Percentiles rank a stretch among this genome's conserved stretches.
Evolutionary conservation across 169 alveolate species (phyloP).

Genomic region (Plasmodium billcollinsi): DNA sequence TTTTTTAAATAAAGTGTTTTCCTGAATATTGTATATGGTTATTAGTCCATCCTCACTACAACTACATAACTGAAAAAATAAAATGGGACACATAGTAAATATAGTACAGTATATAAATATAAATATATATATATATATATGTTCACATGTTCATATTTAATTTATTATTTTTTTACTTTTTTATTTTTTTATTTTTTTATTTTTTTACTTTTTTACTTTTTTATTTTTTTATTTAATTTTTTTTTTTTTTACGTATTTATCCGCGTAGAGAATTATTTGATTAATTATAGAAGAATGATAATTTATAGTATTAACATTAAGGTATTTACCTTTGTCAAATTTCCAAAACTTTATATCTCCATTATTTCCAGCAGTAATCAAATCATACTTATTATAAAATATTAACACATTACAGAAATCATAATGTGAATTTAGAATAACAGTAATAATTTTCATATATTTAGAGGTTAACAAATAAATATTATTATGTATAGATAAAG

Average conservation of each 20-base stretch:
- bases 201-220: not conserved
- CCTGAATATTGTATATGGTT: constrained; percentile 42
- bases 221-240: not conserved
- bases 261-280: constrained; percentile 46
- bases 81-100: not conserved
- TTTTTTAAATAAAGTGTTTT: constrained; percentile 24
- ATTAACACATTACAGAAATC: constrained; percentile 40
- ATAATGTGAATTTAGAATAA: constrained; percentile 56
- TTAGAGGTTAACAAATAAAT: constrained; percentile 52
- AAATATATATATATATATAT: not conserved
- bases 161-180: not conserved
- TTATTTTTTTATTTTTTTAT: not conserved
- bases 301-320: constrained; percentile 37
- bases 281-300: constrained; percentile 37
- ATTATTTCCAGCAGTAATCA: constrained; percentile 71
- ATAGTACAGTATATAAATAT: not conserved
- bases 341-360: constrained; percentile 74
- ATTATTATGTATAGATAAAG: constrained; percentile 63
- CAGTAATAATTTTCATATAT: constrained; percentile 57
- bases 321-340: constrained; percentile 30
- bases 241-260: constrained; percentile 33
- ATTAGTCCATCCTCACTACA: constrained; percentile 69
- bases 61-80: constrained; percentile 31
- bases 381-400: constrained; percentile 57
- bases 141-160: not conserved